These are phyloP conservation scores for Ilex aquifolium DNA, from an alignment of 257 asterid genomes.

Conservation along the genomic window DNA sequence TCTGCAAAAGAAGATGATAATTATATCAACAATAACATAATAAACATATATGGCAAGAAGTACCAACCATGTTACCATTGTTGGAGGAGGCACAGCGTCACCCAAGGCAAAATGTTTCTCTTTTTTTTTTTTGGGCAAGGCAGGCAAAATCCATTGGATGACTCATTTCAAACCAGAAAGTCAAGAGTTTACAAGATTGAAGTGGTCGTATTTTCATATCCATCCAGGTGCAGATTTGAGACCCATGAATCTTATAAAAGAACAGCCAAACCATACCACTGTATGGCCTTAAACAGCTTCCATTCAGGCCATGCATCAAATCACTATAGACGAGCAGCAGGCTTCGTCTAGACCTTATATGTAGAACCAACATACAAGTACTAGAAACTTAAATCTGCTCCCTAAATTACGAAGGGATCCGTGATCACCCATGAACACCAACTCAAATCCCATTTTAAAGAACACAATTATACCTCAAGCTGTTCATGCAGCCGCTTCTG, in stretches of 20 bases:
- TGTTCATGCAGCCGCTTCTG: slow-evolving; percentile 94
- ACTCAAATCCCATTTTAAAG: not conserved
- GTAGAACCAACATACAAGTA: not conserved
- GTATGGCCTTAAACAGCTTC: not conserved
- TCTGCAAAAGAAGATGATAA: slow-evolving; percentile 35
- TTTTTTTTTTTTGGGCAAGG: not conserved
- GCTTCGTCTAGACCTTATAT: not conserved
- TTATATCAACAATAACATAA: not conserved
- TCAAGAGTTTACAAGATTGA: not conserved
- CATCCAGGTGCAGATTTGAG: not conserved
- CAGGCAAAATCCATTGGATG: not conserved
- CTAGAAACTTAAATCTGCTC: not conserved
- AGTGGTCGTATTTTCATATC: not conserved
- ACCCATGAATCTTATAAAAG: slow-evolving; percentile 4
- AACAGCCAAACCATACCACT: not conserved
- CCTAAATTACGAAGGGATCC: not conserved
- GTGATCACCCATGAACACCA: not conserved
- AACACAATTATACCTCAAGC: slow-evolving; percentile 64
- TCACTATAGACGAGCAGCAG: not conserved
- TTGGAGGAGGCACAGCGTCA: not conserved
- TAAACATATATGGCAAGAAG: not conserved
- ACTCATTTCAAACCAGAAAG: not conserved
- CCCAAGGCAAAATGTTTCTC: not conserved
- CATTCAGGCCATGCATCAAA: too few species aligned
- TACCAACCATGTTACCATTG: not conserved